A percentile compares a stretch with the other conserved stretches of the same genome.
Conservation (phyloP, 805 yeast genomes). For the Teunomyces funiuensis region DNA sequence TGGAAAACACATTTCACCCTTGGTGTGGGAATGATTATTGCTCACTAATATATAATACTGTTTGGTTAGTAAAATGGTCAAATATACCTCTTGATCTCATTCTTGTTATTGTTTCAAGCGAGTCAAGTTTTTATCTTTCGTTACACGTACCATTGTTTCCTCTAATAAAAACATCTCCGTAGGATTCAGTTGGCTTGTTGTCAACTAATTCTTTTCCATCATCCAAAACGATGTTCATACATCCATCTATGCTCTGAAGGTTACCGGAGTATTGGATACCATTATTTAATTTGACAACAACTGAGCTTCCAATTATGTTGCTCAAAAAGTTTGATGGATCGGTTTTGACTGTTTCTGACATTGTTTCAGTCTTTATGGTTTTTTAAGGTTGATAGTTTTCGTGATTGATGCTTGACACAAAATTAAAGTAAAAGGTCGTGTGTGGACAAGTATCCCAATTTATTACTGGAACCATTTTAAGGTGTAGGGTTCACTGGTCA, state of each 20-base stretch:
- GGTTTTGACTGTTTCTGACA: conserved; percentile 23
- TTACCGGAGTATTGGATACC: conserved; percentile 75
- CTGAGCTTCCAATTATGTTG: conserved; percentile 75
- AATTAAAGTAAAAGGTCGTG: neutral
- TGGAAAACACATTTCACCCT: neutral
- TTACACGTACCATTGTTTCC: conserved; percentile 74
- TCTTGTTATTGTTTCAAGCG: neutral
- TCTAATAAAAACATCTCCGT: conserved; percentile 81
- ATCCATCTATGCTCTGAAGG: conserved; percentile 91
- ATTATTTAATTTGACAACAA: conserved; percentile 79
- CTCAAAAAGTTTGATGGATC: conserved; percentile 80
- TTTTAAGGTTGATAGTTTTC: neutral
- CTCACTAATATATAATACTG: conserved; percentile 45
- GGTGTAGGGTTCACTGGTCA: too few relatives aligned
- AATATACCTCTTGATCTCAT: neutral
- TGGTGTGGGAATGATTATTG: conserved; percentile 16
- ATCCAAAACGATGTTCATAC: conserved; percentile 90
- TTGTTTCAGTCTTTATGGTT: conserved; percentile 6
- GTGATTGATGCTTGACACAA: conserved; percentile 1
- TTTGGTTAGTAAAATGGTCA: conserved; percentile 24
- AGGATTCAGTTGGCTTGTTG: conserved; percentile 45
- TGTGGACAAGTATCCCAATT: neutral
- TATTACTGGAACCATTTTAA: too few relatives aligned
- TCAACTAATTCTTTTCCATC: conserved; percentile 67
- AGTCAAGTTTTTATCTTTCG: neutral